Percentiles rank a stretch among this genome's conserved stretches.
Evolutionary conservation across 169 alveolate genomes (phyloP).

Genomic region (Neospora caninum): DNA sequence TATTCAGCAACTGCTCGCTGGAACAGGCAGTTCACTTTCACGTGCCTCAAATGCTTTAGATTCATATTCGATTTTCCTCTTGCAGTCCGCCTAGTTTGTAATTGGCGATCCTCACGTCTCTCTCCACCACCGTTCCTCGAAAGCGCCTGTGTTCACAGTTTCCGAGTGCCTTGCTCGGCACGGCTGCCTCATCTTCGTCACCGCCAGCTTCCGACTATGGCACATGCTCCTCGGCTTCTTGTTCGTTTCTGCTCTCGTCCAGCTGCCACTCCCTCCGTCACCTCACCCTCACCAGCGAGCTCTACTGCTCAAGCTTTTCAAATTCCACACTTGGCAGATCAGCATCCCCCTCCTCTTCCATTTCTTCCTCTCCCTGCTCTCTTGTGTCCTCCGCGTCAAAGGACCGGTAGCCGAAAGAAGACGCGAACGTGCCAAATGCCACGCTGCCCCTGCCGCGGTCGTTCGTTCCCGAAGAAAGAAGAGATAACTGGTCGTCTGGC

Average conservation of each 20-base stretch:
- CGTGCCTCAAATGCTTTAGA: no score
- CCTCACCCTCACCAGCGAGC: background rate
- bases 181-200: no score
- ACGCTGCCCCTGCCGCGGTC: background rate
- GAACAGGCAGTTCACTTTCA: no score
- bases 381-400: background rate
- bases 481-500: slow-evolving; percentile 1
- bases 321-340: slow-evolving; percentile 11
- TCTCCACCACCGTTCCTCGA: no score
- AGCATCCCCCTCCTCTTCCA: background rate
- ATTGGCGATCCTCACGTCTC: no score
- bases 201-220: no score
- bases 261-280: background rate
- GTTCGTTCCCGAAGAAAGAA: background rate
- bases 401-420: slow-evolving; percentile 11
- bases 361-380: background rate
- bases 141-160: no score
- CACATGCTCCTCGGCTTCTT: background rate
- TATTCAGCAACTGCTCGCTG: no score
- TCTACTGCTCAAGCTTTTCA: background rate
- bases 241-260: slow-evolving; percentile 3
- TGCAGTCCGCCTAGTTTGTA: no score
- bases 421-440: background rate
- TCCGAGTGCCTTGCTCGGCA: no score
- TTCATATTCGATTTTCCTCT: no score